Conservation (phyloP, 371 early-diverging fungal genomes). For the Conidiobolus incongruus region DNA sequence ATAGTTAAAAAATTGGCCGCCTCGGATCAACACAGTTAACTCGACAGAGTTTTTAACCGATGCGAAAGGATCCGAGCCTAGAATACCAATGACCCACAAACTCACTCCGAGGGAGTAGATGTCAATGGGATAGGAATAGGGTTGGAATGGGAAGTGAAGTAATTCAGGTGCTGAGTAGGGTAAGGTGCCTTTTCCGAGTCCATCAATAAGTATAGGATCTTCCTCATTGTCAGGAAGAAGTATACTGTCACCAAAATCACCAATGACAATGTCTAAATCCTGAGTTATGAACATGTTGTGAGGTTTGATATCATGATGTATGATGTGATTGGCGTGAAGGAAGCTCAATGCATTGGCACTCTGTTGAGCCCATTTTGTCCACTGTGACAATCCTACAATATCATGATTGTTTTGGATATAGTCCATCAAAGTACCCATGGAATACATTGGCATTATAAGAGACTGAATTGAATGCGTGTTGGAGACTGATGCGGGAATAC, state of each 20-base stretch:
- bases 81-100: constrained; percentile 42
- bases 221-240: constrained; percentile 8
- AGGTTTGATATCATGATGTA: constrained; percentile 76
- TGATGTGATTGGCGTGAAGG: constrained; percentile 34
- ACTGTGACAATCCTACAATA: constrained; percentile 25
- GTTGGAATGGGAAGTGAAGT: constrained; percentile 10
- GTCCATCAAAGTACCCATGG: constrained; percentile 31
- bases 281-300: constrained; percentile 49
- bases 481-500: too few relatives aligned
- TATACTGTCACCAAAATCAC: constrained; percentile 16
- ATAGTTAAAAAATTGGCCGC: constrained; percentile 19
- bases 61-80: constrained; percentile 37
- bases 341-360: constrained; percentile 34
- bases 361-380: constrained; percentile 45
- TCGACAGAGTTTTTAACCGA: constrained; percentile 20
- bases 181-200: constrained; percentile 36
- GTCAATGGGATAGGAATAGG: constrained; percentile 28
- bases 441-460: too few relatives aligned
- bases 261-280: constrained; percentile 5
- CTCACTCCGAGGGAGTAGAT: constrained; percentile 60
- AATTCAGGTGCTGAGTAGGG: constrained; percentile 50
- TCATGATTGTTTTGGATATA: constrained; percentile 24
- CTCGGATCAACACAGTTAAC: constrained; percentile 22
- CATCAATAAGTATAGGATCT: constrained; percentile 20
- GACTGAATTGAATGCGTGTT: too few relatives aligned